These are phyloP conservation scores for Rosa multiflora DNA, from an alignment of 306 rosid genomes.

Conservation along the genomic window DNA sequence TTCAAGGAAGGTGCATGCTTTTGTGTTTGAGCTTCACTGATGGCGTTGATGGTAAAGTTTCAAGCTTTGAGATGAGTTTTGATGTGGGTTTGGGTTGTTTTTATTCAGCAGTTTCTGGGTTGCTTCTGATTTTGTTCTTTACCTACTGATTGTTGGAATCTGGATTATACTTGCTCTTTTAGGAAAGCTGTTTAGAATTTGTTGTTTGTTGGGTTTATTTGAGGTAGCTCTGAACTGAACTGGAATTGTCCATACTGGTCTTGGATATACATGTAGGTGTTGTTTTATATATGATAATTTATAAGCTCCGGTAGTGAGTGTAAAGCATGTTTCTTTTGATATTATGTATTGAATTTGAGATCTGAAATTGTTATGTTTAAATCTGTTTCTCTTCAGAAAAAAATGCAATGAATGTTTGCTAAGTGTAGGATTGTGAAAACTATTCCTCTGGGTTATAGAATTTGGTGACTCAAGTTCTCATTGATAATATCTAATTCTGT, in stretches of 20 bases:
- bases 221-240: background rate
- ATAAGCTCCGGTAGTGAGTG: constrained; percentile 4
- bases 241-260: background rate
- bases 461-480: background rate
- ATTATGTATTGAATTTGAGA: constrained; percentile 10
- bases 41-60: constrained; percentile 26
- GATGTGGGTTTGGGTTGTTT: background rate
- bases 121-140: constrained; percentile 14
- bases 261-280: constrained; percentile 12
- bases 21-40: constrained; percentile 21
- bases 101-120: constrained; percentile 24
- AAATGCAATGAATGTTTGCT: background rate
- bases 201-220: background rate
- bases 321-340: constrained; percentile 14
- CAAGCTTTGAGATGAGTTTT: constrained; percentile 31
- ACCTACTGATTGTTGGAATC: background rate
- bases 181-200: constrained; percentile 11
- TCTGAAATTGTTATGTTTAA: constrained; percentile 16
- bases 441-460: background rate
- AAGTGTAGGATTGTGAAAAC: background rate
- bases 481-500: background rate
- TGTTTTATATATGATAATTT: background rate
- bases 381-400: background rate
- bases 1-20: constrained; percentile 27
- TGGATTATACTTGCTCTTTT: background rate